phyloP scores from a whole-genome alignment of 495 filamentous ascomycete genomes.

The Penicillium longicatenatum region DNA sequence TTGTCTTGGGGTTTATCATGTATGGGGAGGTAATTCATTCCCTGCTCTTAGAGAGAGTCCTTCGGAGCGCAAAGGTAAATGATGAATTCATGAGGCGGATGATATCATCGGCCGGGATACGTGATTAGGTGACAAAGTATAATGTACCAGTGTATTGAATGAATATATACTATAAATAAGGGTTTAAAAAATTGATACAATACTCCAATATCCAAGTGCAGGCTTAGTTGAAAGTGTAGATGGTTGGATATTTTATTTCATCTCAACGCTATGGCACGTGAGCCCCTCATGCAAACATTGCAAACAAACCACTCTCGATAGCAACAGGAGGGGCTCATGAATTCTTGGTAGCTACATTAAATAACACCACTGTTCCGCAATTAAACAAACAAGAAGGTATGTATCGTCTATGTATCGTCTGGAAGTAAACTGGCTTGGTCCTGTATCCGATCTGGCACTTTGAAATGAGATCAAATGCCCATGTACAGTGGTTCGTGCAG shows the following conservation, averaged over 20 bases:
- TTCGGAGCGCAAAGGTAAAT: neutral
- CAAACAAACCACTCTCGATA: constrained; percentile 23
- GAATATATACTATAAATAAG: too few relatives aligned
- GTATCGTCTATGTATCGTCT: neutral
- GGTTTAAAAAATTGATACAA: too few relatives aligned
- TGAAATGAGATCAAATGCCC: neutral
- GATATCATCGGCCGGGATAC: neutral
- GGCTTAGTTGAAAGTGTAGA: neutral
- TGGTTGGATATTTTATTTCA: neutral
- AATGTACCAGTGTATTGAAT: too few relatives aligned
- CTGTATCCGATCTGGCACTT: neutral
- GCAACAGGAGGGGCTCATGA: constrained; percentile 23
- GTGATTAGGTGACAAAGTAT: too few relatives aligned
- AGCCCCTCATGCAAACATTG: constrained; percentile 22
- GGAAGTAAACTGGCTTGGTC: neutral
- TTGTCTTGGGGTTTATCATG: neutral
- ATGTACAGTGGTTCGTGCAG: neutral
- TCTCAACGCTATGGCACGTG: constrained; percentile 8
- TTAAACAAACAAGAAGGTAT: constrained; percentile 7
- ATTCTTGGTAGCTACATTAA: constrained; percentile 4
- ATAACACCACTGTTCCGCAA: neutral
- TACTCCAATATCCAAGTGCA: neutral
- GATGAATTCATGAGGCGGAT: neutral
- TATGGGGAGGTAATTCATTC: neutral
- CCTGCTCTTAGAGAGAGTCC: neutral